Conservation (phyloP, 371 early-diverging fungal species). For the Actinomortierella wolfii region DNA sequence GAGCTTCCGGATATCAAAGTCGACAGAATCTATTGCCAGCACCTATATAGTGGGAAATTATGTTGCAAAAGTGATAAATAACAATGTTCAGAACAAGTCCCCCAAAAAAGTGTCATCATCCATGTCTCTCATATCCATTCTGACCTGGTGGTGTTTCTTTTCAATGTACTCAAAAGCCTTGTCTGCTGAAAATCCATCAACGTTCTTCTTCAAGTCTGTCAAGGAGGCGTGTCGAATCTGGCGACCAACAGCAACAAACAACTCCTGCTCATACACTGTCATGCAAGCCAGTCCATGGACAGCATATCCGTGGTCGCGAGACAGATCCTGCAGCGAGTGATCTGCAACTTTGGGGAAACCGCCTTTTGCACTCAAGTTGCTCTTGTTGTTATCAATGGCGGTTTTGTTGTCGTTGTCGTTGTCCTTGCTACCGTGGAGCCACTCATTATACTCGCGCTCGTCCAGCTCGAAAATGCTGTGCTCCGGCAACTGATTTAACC, state of each 20-base stretch:
- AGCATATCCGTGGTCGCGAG: no score
- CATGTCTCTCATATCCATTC: no score
- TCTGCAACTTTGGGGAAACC: no score
- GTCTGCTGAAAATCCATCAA: conserved; percentile 21
- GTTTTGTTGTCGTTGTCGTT: neutral
- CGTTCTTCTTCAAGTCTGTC: conserved; percentile 34
- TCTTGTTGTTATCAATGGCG: neutral
- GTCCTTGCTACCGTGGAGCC: conserved; percentile 18
- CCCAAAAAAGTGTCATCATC: neutral
- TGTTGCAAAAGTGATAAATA: neutral
- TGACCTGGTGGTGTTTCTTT: conserved; percentile 39
- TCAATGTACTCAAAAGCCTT: conserved; percentile 28
- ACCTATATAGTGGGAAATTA: conserved; percentile 8
- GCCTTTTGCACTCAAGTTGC: neutral
- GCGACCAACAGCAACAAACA: conserved; percentile 33
- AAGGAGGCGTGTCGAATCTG: conserved; percentile 32
- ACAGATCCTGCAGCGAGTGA: no score
- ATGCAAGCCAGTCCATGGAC: conserved; percentile 36
- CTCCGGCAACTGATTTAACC: conserved; percentile 41
- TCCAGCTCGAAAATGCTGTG: conserved; percentile 44
- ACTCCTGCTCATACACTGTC: conserved; percentile 31
- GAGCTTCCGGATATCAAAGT: conserved; percentile 40
- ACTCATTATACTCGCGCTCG: conserved; percentile 42
- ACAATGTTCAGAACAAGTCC: neutral
- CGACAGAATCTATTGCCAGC: conserved; percentile 21